Evolutionary conservation across 164 flowering plant species (phyloP), one percentile per base, ranked within the genome.

Genomic region (Magnolia kwangsiensis): DNA sequence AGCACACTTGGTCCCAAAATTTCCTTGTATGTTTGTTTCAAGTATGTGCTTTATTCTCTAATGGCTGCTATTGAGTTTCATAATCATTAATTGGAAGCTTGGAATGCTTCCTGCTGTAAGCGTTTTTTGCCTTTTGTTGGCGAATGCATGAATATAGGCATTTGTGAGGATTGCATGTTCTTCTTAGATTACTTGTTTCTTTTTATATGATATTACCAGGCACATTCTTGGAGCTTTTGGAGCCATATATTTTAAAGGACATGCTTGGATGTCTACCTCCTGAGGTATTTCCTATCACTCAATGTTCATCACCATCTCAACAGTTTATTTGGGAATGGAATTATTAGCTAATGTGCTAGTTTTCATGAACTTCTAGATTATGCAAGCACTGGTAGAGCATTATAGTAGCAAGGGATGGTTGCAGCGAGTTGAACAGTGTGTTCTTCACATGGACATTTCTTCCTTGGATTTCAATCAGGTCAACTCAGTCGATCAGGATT

Each of bases 391-490:
- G 77, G 99, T 96, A 19, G 98, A 94, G 88, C 98, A 96, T 79
- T 96, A 96, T 80, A 96, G 95, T 84, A 77, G 84, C 81, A 92
- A 86, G 84, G 99, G 99, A 75, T 96, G 99, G 99, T 83, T 96
- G 85, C 99, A 92, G 78, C 86, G 99, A 76, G 95, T 96, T 76
- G 99, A 96, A 80, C 99, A 94, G 82, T 96, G 99, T 84, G 98
- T 96, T 79, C 97, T 96, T 79, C 98, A 94, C 85, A 96, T 96
- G 98, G 96, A 96, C 81, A 96, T 96, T 80, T 88, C 95, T 78
- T 96, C 99, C 71, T 83, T 96, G 92, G 99, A 96, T 81, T 96
- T 96, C 82, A 92, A 96, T 84, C 99, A 96, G 97, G 99, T 95
- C 19, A 55, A 19, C 55, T 49, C 71, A 24, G 18, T 63, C 14